phyloP scores from a whole-genome alignment of 148 eudicot genomes.

The Rhododendron kiyosumense region DNA sequence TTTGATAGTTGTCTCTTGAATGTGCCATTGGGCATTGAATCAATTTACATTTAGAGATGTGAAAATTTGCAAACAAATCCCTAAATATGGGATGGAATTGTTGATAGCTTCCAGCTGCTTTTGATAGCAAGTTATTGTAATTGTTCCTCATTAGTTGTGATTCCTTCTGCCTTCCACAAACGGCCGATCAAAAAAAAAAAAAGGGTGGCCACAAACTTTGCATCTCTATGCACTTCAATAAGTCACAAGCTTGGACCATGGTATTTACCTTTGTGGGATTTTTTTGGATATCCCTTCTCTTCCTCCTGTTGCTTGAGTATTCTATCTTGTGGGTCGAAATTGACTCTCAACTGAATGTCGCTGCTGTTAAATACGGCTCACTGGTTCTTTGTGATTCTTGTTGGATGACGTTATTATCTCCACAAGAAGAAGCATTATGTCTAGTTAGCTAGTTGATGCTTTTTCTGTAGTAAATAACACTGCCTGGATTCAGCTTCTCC shows the following conservation, averaged over 20 bases:
- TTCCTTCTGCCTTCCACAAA: neutral
- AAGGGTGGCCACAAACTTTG: neutral
- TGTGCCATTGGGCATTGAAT: neutral
- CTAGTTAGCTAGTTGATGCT: neutral
- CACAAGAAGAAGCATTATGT: neutral
- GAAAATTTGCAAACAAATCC: neutral
- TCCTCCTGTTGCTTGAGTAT: neutral
- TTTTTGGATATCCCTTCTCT: neutral
- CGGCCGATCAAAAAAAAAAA: too few species aligned
- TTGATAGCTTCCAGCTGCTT: neutral
- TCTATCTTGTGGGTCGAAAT: neutral
- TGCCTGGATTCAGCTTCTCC: conserved; percentile 72
- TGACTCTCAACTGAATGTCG: neutral
- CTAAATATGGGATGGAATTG: neutral
- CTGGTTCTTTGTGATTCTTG: conserved; percentile 1
- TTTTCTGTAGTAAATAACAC: conserved; percentile 5
- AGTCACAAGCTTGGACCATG: conserved; percentile 2
- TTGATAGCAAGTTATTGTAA: neutral
- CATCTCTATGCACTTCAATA: neutral
- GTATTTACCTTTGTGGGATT: neutral
- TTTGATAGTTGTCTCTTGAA: neutral
- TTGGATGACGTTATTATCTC: neutral
- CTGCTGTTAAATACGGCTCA: neutral
- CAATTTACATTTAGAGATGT: neutral
- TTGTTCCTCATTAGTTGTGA: neutral